A percentile compares a stretch with the other conserved stretches of the same genome.
Conservation (phyloP, 1,139 yeast species). For the Ogataea hybrid region DNA sequence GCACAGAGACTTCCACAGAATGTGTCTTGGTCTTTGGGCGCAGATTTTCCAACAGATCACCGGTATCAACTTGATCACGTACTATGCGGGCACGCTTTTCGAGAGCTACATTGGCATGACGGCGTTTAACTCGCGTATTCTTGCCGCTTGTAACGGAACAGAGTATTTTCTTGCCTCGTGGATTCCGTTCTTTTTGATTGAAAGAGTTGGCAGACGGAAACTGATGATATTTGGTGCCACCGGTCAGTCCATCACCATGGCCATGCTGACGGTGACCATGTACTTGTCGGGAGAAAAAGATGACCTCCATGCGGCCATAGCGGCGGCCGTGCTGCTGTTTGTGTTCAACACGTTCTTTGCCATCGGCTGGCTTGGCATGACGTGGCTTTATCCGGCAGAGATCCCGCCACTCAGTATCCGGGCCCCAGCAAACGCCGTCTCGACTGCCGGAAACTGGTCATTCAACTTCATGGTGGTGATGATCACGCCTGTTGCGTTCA, state of each 20-base stretch:
- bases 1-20: conserved; percentile 56
- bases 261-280: conserved; percentile 43
- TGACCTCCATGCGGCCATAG: conserved; percentile 36
- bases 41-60: conserved; percentile 65
- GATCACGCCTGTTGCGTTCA: conserved; percentile 50
- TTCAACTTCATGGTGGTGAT: conserved; percentile 52
- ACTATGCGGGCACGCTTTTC: conserved; percentile 70
- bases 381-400: conserved; percentile 64
- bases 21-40: conserved; percentile 56
- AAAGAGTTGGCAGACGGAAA: conserved; percentile 60
- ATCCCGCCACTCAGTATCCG: conserved; percentile 59
- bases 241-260: conserved; percentile 59
- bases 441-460: conserved; percentile 43
- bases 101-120: conserved; percentile 62
- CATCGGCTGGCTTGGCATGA: conserved; percentile 55
- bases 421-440: conserved; percentile 53
- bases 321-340: conserved; percentile 42
- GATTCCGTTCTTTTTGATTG: conserved; percentile 42
- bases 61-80: conserved; percentile 72
- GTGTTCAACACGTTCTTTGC: conserved; percentile 55
- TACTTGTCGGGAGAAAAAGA: conserved; percentile 27
- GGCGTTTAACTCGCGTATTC: conserved; percentile 64
- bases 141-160: conserved; percentile 60
- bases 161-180: conserved; percentile 59
- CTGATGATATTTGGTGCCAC: conserved; percentile 57